Base-by-base conservation (phyloP, 1,139 yeast species). In the Taphrina betulina region DNA sequence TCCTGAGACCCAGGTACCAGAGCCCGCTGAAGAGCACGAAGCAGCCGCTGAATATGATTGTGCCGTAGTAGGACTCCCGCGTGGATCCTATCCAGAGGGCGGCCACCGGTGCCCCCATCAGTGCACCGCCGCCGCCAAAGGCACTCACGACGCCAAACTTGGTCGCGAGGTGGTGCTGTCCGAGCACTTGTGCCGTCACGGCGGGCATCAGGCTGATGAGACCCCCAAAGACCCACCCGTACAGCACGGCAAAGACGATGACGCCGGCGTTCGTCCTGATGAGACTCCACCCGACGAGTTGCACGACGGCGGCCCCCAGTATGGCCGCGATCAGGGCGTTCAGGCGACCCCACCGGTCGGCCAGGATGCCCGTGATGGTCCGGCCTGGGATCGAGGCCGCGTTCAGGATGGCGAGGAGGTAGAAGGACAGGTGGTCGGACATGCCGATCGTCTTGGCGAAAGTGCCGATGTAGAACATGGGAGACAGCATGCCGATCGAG, bases 141-240 rank as follows among this genome's bases (percentile, higher is more conserved):
- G 54, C 54, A 40, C 54, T 50, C n/a, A 50, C 54, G n/a, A 50
- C 54, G 7, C 54, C 54, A 17, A 50, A 50, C 41, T 50, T 50
- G n/a, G 46, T 22, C n/a, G 54, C 54, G 19, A 50, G 24, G 24
- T 50, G 38, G 10, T 50, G 34, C 28, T 50, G 54, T 10, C 54
- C 45, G 41, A 87, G 80, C 19, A 84, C 80, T 66, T 83, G 88
- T 0, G 75, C 70, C 17, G 75, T 67, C 59, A 75, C 71, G 2
- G 73, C 75, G 0, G 80, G 79, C 0, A 76, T 70, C 59, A 78
- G 60, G 19, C 80, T 71, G 48, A 78, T 69, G 3, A 77, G 72
- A 0, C 79, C 72, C 5, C 80, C 78, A 28, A 76, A 70, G 67
- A 75, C 75, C 62, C 79, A 74, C 0, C 87, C 87, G 60, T 79